Evolutionary conservation across 2,329 filamentous ascomycete genomes (phyloP).

Genomic region (Talaromyces albobiverticillius): DNA sequence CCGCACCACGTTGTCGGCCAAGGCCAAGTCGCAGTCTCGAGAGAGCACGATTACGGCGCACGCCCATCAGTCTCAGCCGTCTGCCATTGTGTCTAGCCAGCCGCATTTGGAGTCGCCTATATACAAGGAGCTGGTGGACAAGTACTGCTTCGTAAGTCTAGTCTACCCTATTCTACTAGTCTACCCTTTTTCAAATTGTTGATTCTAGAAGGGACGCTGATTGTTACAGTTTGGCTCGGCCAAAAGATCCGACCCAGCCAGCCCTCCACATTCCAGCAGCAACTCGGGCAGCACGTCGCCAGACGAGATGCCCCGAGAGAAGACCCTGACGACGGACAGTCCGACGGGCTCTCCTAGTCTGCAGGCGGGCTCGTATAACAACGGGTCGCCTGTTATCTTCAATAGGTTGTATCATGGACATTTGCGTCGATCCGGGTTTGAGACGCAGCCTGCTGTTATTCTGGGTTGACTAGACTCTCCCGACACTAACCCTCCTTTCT

Average conservation of each 20-base stretch:
- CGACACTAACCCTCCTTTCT: neutral
- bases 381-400: constrained; percentile 37
- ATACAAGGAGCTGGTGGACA: constrained; percentile 95
- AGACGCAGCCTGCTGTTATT: constrained; percentile 45
- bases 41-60: constrained; percentile 17
- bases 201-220: constrained; percentile 36
- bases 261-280: constrained; percentile 5
- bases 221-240: constrained; percentile 49
- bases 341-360: too few relatives aligned
- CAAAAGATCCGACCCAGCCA: constrained; percentile 26
- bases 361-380: constrained; percentile 35
- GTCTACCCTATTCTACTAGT: constrained; percentile 4
- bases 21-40: constrained; percentile 46
- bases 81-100: constrained; percentile 53
- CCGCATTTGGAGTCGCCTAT: constrained; percentile 78
- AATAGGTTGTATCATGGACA: constrained; percentile 41
- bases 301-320: constrained; percentile 8
- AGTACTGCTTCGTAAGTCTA: constrained; percentile 99
- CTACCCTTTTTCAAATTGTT: neutral
- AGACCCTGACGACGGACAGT: neutral
- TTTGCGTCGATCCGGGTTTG: constrained; percentile 38
- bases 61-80: constrained; percentile 41
- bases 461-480: constrained; percentile 31
- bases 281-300: constrained; percentile 9
- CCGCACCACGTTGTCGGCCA: constrained; percentile 54